Evolutionary conservation across 139 green algal genomes (phyloP), one percentile per base, ranked within the genome.

Genomic region (Tetradesmus lagerheimii): DNA sequence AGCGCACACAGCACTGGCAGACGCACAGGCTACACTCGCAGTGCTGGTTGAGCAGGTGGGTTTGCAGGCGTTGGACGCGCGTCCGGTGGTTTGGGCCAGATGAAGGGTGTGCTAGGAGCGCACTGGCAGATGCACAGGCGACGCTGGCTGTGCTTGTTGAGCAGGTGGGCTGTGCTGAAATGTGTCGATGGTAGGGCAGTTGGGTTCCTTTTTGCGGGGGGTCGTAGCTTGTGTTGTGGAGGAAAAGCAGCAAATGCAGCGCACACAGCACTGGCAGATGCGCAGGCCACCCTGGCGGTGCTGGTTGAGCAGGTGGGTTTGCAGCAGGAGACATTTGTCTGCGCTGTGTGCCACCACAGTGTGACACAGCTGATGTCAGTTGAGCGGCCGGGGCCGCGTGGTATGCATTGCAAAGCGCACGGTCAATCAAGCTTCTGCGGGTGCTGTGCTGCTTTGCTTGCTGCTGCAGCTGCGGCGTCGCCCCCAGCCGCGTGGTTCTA

Each of bases 1-100:
- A 38, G 88, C 89, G 31, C 89, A 91, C 64, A 57, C 88, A 25
- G 89, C 89, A 35, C 80, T 89, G 31, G 89, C 81, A 12, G 89
- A 91, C 57, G 67, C 80, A 31, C 50, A 83, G 25, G 81, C 71
- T 0, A 76, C 89, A 47, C 53, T 91, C 3, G 27, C 75, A 39
- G 89, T 89, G 43, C 75, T 90, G 23, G 47, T 89, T 25, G 64
- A 82, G 29, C 84, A 89, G 41, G 84, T 89, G 27, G 4, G 80
- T 11, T 8, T 34, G 27, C 11, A 64, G 11, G 25, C 15, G 2
- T 64, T 64, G 50, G 50, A 2, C n/a, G n/a, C n/a, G n/a, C n/a
- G n/a, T n/a, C n/a, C n/a, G n/a, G n/a, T n/a, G n/a, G n/a, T n/a
- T n/a, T n/a, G n/a, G n/a, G n/a, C n/a, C n/a, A n/a, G n/a, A n/a